These are phyloP conservation scores for Curvularia hawaiiensis DNA, from an alignment of 2,329 filamentous ascomycete species.

Conservation along the genomic window DNA sequence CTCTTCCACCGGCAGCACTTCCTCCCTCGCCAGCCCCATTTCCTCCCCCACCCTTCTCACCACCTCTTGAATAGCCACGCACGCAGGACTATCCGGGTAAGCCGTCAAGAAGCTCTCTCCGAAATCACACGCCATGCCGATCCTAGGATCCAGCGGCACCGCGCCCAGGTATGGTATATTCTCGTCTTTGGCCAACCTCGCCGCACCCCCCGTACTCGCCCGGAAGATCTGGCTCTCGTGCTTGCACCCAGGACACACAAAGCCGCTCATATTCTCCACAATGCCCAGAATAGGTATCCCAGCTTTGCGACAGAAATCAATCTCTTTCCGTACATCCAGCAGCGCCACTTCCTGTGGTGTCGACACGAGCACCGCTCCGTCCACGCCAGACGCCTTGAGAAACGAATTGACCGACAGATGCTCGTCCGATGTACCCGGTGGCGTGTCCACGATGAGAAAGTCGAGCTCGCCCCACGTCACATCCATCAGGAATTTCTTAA, in stretches of 20 bases:
- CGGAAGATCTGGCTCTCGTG: slow-evolving; percentile 83
- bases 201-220: slow-evolving; percentile 87
- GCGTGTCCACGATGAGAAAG: slow-evolving; percentile 91
- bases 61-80: slow-evolving; percentile 77
- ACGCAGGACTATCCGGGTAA: slow-evolving; percentile 92
- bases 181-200: slow-evolving; percentile 81
- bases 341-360: slow-evolving; percentile 94
- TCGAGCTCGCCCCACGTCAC: slow-evolving; percentile 97
- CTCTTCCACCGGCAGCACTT: slow-evolving; percentile 35
- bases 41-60: slow-evolving; percentile 71
- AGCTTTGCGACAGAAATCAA: slow-evolving; percentile 96
- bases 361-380: slow-evolving; percentile 90
- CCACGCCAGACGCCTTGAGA: slow-evolving; percentile 87
- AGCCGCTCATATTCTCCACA: slow-evolving; percentile 98
- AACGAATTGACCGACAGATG: slow-evolving; percentile 93
- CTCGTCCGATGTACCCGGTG: slow-evolving; percentile 93
- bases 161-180: slow-evolving; percentile 85
- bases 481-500: slow-evolving; percentile 97
- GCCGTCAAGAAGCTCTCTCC: slow-evolving; percentile 97
- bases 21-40: slow-evolving; percentile 38
- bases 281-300: slow-evolving; percentile 86
- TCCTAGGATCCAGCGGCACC: slow-evolving; percentile 89
- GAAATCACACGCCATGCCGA: slow-evolving; percentile 95
- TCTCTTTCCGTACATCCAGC: slow-evolving; percentile 93
- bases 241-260: slow-evolving; percentile 92